Conservation (phyloP, 257 asterid genomes). For the Solanum chmielewskii region DNA sequence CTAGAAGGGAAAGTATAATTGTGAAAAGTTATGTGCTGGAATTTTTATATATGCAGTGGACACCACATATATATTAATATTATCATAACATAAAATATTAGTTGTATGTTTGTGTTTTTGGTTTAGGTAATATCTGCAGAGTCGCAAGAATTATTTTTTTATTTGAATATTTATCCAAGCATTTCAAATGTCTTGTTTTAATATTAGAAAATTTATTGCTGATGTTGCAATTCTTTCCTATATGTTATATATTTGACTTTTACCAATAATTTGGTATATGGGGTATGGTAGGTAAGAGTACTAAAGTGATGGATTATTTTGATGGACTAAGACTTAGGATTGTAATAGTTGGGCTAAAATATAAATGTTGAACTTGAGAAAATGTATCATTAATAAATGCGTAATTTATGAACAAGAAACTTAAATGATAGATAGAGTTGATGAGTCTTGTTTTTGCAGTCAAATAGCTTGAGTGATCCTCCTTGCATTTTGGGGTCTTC, state of each 20-base stretch:
- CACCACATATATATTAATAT: neutral
- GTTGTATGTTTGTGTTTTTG: neutral
- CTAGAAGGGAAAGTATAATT: neutral
- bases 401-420: too few species aligned
- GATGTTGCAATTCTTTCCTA: neutral
- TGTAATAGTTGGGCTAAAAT: too few species aligned
- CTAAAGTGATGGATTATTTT: too few species aligned
- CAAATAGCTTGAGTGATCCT: too few species aligned
- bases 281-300: too few species aligned
- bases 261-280: neutral
- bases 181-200: too few species aligned
- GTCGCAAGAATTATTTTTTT: neutral
- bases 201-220: too few species aligned
- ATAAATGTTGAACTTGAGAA: rapidly evolving
- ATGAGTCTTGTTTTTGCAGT: too few species aligned
- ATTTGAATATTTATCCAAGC: neutral
- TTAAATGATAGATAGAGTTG: too few species aligned
- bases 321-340: too few species aligned
- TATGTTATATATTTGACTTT: neutral
- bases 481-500: too few species aligned
- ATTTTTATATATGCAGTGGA: neutral
- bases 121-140: neutral
- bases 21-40: neutral
- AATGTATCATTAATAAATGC: too few species aligned
- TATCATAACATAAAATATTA: neutral